Evolutionary conservation across 1,139 yeast genomes (phyloP).

Genomic region (Wickerhamiella pararugosa): DNA sequence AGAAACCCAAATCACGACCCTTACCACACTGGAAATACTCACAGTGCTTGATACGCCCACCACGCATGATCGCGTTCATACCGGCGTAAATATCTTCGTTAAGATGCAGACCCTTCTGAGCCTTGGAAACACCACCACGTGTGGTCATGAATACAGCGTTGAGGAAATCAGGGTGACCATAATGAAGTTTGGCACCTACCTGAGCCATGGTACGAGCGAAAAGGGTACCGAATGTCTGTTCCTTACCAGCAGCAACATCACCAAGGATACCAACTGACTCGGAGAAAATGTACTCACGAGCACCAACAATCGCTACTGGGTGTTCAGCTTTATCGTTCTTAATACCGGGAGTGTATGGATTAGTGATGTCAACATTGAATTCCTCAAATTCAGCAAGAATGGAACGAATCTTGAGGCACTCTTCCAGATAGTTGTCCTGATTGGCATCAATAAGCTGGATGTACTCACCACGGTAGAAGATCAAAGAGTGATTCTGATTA

Average conservation of each 20-base stretch:
- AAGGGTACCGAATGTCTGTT: constrained; percentile 97
- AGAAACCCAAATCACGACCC: constrained; percentile 99
- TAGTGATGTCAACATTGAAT: constrained; percentile 43
- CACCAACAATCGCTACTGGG: constrained; percentile 98
- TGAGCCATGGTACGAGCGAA: constrained; percentile 96
- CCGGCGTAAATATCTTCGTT: constrained; percentile 99
- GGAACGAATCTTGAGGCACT: constrained; percentile 93
- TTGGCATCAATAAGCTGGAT: constrained; percentile 96
- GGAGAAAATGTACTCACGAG: constrained; percentile 97
- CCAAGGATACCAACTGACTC: constrained; percentile 98
- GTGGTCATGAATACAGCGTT: constrained; percentile 91
- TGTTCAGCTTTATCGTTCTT: constrained; percentile 31
- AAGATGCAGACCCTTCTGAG: constrained; percentile 95
- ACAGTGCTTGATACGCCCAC: constrained; percentile 98
- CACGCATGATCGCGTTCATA: constrained; percentile 94
- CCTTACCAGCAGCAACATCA: constrained; percentile 99
- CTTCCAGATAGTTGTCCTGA: constrained; percentile 96
- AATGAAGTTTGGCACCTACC: constrained; percentile 97
- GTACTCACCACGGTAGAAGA: constrained; percentile 98
- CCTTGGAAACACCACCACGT: constrained; percentile 98
- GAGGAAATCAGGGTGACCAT: constrained; percentile 98
- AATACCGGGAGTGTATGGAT: constrained; percentile 33
- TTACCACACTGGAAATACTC: constrained; percentile 99
- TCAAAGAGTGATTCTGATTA: constrained; percentile 93
- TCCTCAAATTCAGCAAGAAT: constrained; percentile 97